Conservation (phyloP, 2,329 filamentous ascomycete genomes). For the Fusarium palustre region DNA sequence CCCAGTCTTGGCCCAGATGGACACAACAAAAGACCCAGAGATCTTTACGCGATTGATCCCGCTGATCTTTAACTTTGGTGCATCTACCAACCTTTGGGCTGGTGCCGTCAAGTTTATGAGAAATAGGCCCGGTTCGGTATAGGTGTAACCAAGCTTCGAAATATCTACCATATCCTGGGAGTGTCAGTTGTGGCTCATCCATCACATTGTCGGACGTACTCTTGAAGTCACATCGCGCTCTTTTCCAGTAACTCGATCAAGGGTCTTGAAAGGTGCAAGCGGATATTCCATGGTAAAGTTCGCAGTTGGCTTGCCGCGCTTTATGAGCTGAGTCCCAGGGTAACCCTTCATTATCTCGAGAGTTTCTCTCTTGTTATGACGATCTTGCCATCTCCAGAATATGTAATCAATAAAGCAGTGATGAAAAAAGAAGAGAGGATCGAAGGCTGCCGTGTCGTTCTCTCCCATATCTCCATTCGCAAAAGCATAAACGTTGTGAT, state of each 20-base stretch:
- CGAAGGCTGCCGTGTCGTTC: neutral
- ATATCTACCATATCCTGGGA: neutral
- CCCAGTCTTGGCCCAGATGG: neutral
- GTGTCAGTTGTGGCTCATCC: rapidly evolving
- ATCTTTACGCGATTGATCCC: neutral
- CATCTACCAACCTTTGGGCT: neutral
- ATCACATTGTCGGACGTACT: rapidly evolving
- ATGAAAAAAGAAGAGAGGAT: neutral
- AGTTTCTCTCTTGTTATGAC: neutral
- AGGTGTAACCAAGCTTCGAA: neutral
- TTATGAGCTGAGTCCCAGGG: neutral
- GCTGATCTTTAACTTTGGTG: neutral
- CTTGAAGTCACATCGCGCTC: neutral
- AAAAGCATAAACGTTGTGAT: neutral
- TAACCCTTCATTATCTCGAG: neutral
- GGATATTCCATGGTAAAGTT: neutral
- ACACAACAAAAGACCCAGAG: neutral
- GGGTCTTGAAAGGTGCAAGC: neutral
- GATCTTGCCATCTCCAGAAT: neutral
- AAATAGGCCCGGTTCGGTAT: neutral
- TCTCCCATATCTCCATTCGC: neutral
- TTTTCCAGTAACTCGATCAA: neutral
- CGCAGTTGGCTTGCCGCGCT: neutral
- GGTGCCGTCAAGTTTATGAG: neutral
- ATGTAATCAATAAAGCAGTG: neutral